Evolutionary conservation across 2,329 filamentous ascomycete species (phyloP).

Genomic region (Colletotrichum simmondsii): DNA sequence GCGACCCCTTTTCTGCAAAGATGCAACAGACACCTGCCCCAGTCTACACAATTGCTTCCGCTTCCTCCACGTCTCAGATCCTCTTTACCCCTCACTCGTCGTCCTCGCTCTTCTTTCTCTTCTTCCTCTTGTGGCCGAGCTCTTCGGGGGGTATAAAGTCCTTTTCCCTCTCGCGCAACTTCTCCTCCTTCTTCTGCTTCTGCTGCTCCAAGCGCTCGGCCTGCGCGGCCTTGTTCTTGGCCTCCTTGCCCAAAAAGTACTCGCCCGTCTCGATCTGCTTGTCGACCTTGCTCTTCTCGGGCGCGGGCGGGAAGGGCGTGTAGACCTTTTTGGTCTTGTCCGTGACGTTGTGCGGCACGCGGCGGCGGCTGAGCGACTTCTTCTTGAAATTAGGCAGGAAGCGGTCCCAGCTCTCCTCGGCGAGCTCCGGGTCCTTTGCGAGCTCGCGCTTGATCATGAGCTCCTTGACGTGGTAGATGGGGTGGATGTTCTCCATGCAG

Average conservation of each 20-base stretch:
- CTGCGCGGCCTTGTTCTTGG: conserved; percentile 84
- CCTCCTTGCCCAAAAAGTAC: conserved; percentile 94
- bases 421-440: conserved; percentile 87
- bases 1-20: conserved; percentile 14
- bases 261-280: conserved; percentile 97
- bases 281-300: conserved; percentile 99
- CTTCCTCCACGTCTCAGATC: not conserved
- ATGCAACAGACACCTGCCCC: not conserved
- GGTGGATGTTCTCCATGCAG: conserved; percentile 97
- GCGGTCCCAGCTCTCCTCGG: conserved; percentile 91
- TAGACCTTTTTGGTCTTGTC: conserved; percentile 96
- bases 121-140: conserved; percentile 70
- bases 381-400: conserved; percentile 99
- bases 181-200: conserved; percentile 87
- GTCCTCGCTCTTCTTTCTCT: conserved; percentile 66
- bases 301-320: conserved; percentile 95
- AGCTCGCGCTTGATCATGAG: conserved; percentile 94
- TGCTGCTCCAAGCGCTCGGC: conserved; percentile 87
- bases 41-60: conserved; percentile 1
- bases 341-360: conserved; percentile 83
- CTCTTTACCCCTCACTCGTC: conserved; percentile 33
- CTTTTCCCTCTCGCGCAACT: conserved; percentile 83
- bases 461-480: conserved; percentile 82
- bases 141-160: conserved; percentile 92
- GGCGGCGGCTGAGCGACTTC: conserved; percentile 85